Base-by-base conservation (phyloP, 2,329 filamentous ascomycete species). In the Polychaeton citri region DNA sequence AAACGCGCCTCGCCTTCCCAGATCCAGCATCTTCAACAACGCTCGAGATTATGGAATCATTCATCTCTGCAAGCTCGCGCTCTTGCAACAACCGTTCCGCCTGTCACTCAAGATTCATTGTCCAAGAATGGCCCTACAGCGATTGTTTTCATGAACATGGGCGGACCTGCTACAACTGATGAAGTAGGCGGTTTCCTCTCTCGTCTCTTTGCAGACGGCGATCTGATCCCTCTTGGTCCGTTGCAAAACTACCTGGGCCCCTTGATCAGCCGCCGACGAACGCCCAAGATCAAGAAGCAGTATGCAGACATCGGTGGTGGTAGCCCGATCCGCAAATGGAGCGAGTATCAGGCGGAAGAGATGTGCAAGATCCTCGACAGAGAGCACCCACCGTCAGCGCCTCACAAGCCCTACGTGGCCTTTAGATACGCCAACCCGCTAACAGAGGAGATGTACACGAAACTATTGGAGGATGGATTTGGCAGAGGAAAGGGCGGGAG, bases 131-230 rank as follows among this genome's bases (percentile, higher is more conserved):
- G 88, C 0, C 86, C 87, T 6, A 98, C 90, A 4, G 90, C 90
- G 30, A 96, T 98, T 76, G 90, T 98, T 10, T 95, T 98, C 54
- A 75, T 98, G 64, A 98, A 98, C 63, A 98, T 98, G 90, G 90
- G 90, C 41, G 90, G 90, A 0, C 90, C 90, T 3, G 82, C 84
- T 1, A 94, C 82, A 3, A 81, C 80, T 4, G 74, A 79, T 47
- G 86, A 98, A 64, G 90, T 98, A 21, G 79, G 80, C 49, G 76
- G 80, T 60, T 98, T 96, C 55, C 65, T 98, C 33, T 90, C 81
- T 58, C 77, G 87, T 49, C 68, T 98, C 47, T 98, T 98, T 63
- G 88, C 88, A 40, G 90, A 98, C 57, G 86, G 68, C 45, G 92
- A 98, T 59, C 64, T 98, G 34, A 98, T 98, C 49, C 92, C 90